phyloP scores from a whole-genome alignment of 345 rosid species.

The Alliaria petiolata region DNA sequence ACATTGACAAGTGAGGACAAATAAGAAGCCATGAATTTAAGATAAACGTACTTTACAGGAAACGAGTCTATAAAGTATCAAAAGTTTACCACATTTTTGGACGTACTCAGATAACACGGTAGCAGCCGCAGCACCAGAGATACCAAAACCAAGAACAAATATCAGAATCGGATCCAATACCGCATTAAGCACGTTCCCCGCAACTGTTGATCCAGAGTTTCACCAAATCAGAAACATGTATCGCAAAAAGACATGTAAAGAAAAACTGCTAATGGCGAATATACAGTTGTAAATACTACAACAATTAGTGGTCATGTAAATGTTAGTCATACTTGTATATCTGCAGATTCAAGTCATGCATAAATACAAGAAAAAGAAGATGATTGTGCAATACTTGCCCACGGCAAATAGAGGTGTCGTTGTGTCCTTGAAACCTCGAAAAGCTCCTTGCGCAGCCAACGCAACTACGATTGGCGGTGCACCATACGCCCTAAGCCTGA shows the following conservation, averaged over 20 bases:
- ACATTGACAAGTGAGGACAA: conserved; percentile 9
- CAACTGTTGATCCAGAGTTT: conserved; percentile 49
- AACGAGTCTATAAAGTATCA: background rate
- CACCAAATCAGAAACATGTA: conserved; percentile 15
- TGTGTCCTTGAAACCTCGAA: conserved; percentile 94
- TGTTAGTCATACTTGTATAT: background rate
- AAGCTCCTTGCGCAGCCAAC: conserved; percentile 92
- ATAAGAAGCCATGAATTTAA: conserved; percentile 7
- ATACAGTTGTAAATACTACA: background rate
- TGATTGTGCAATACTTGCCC: conserved; percentile 58
- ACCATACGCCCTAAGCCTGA: conserved; percentile 74
- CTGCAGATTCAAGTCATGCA: background rate
- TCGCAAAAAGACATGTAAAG: too few species aligned
- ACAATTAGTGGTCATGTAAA: too few species aligned
- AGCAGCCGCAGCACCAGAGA: conserved; percentile 84
- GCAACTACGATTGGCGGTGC: conserved; percentile 94
- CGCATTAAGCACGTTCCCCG: conserved; percentile 73
- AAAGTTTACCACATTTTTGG: conserved; percentile 60
- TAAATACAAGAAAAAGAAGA: conserved; percentile 2
- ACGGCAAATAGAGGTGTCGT: conserved; percentile 86
- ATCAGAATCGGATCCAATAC: conserved; percentile 75
- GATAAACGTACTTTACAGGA: background rate
- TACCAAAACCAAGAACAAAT: conserved; percentile 64
- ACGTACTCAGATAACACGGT: conserved; percentile 98
- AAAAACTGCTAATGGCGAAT: too few species aligned